phyloP scores from a whole-genome alignment of 805 yeast genomes.

The Candida berthetii region DNA sequence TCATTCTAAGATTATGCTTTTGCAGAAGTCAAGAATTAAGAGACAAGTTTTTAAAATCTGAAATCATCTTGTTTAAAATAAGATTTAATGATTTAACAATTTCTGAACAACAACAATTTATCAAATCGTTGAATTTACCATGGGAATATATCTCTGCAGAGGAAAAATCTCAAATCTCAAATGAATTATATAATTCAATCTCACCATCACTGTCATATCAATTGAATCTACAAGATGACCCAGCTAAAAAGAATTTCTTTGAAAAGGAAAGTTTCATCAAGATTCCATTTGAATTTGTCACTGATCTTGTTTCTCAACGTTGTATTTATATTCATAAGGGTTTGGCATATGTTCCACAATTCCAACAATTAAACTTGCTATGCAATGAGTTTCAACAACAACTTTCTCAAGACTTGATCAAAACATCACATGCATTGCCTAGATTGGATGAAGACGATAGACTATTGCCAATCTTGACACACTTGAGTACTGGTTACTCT shows the following conservation, averaged over 20 bases:
- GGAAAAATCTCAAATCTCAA: conserved; percentile 48
- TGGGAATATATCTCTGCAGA: conserved; percentile 63
- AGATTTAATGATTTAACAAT: conserved; percentile 61
- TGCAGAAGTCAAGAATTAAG: conserved; percentile 83
- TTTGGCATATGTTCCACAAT: conserved; percentile 77
- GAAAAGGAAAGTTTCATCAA: conserved; percentile 66
- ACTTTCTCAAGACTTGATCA: conserved; percentile 40
- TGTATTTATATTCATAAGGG: conserved; percentile 65
- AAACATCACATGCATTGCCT: conserved; percentile 76
- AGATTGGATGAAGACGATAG: conserved; percentile 90
- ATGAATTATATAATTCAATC: conserved; percentile 50
- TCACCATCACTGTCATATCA: conserved; percentile 29
- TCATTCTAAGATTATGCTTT: conserved; percentile 80
- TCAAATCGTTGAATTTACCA: conserved; percentile 57
- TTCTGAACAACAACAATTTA: conserved; percentile 65
- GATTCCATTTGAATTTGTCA: conserved; percentile 82
- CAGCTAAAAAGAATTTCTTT: conserved; percentile 35
- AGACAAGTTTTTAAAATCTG: conserved; percentile 71
- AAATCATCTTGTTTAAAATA: conserved; percentile 64
- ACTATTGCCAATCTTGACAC: conserved; percentile 74
- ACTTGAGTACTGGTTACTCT: conserved; percentile 68
- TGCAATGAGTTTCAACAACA: conserved; percentile 58
- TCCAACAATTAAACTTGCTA: conserved; percentile 67
- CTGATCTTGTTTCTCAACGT: conserved; percentile 70
- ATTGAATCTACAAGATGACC: conserved; percentile 37